Evolutionary conservation across 2,329 filamentous ascomycete species (phyloP).

Genomic region (Stagonosporopsis rhizophila): DNA sequence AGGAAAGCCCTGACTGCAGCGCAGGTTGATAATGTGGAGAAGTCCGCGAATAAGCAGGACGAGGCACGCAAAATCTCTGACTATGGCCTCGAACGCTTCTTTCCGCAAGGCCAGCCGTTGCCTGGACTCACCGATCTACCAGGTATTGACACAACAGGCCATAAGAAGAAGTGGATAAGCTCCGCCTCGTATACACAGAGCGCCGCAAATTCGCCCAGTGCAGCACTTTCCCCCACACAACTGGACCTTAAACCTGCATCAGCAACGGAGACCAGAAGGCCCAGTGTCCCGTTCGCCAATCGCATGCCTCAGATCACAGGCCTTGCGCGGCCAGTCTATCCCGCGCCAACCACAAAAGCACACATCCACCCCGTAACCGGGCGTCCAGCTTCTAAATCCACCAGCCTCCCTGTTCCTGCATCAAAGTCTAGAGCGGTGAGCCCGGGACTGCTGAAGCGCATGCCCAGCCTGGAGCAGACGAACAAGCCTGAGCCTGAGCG

Average conservation of each 20-base stretch:
- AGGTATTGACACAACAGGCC: constrained; percentile 8
- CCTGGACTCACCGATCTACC: constrained; percentile 26
- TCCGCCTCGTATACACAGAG: constrained; percentile 16
- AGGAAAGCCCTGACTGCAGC: constrained; percentile 54
- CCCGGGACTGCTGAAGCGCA: constrained; percentile 54
- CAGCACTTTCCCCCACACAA: constrained; percentile 24
- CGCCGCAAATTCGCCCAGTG: constrained; percentile 27
- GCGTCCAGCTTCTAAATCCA: constrained; percentile 38
- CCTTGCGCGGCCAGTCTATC: constrained; percentile 48
- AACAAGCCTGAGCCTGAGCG: constrained; percentile 22
- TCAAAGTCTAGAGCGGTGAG: constrained; percentile 47
- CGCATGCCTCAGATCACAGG: constrained; percentile 45
- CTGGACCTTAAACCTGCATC: constrained; percentile 21
- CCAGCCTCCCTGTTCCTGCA: constrained; percentile 39
- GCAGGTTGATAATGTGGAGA: constrained; percentile 50
- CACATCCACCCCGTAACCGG: constrained; percentile 32
- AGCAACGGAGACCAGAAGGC: constrained; percentile 36
- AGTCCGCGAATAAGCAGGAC: constrained; percentile 29
- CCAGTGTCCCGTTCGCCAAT: constrained; percentile 40
- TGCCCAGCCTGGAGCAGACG: constrained; percentile 53
- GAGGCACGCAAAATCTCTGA: constrained; percentile 19
- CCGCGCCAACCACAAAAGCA: constrained; percentile 15
- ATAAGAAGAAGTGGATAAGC: constrained; percentile 9
- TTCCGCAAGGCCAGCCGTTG: constrained; percentile 27
- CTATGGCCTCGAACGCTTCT: constrained; percentile 10